phyloP scores from a whole-genome alignment of 2,329 filamentous ascomycete genomes.

The Penicillium rolfsii region DNA sequence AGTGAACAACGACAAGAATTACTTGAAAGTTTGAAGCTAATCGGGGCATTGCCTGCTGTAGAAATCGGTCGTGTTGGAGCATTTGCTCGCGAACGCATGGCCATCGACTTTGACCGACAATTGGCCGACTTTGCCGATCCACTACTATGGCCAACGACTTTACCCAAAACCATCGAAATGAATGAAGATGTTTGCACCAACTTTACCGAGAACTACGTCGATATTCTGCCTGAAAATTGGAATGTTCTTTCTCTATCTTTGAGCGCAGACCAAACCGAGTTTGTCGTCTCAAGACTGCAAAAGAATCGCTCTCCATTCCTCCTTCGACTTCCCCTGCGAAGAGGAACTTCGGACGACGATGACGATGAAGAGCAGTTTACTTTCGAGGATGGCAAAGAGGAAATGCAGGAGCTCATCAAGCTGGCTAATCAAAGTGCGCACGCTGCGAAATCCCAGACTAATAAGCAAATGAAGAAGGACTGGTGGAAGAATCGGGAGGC shows the following conservation, averaged over 20 bases:
- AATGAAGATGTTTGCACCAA: constrained; percentile 54
- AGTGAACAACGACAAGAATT: not conserved
- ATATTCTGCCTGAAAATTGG: constrained; percentile 83
- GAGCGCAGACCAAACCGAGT: constrained; percentile 78
- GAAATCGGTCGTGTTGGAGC: constrained; percentile 48
- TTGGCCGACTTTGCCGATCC: constrained; percentile 49
- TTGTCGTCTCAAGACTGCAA: constrained; percentile 86
- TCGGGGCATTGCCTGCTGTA: constrained; percentile 11
- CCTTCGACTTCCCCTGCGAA: constrained; percentile 79
- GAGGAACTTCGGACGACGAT: constrained; percentile 80
- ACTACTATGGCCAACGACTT: constrained; percentile 53
- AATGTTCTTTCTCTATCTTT: constrained; percentile 82
- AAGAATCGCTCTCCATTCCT: constrained; percentile 78
- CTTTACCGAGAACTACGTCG: constrained; percentile 80
- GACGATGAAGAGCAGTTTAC: constrained; percentile 73
- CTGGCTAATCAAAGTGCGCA: constrained; percentile 84
- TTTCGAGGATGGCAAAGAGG: constrained; percentile 76
- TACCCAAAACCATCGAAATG: constrained; percentile 23
- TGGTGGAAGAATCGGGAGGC: constrained; percentile 90
- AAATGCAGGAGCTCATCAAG: constrained; percentile 80
- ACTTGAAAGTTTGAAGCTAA: not conserved
- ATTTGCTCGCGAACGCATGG: constrained; percentile 45
- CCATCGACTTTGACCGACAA: constrained; percentile 52
- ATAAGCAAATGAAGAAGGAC: constrained; percentile 73
- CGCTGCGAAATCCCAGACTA: constrained; percentile 68